A percentile compares a stretch with the other conserved stretches of the same genome.
phyloP scores from a whole-genome alignment of 441 rosid species.

The Francoa sonchifolia region DNA sequence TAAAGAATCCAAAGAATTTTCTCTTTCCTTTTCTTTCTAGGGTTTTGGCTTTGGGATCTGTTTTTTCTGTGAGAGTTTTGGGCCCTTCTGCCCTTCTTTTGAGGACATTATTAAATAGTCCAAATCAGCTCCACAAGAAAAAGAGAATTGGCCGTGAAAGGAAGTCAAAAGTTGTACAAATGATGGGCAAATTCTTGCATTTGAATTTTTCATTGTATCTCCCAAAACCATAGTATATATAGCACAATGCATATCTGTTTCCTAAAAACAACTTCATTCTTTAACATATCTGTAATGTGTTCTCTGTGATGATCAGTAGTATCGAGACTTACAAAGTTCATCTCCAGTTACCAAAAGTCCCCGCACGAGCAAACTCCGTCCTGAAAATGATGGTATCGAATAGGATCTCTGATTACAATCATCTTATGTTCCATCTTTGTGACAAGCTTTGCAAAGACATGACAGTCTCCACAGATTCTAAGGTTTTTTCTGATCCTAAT shows the following conservation, averaged over 20 bases:
- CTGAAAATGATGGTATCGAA: conserved; percentile 49
- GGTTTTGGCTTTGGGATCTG: conserved; percentile 5
- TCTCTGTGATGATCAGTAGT: too few species aligned
- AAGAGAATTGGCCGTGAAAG: conserved; percentile 2
- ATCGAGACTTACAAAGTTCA: too few species aligned
- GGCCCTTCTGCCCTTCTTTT: conserved; percentile 32
- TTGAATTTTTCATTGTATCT: too few species aligned
- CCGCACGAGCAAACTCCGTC: conserved; percentile 50
- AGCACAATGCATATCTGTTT: too few species aligned
- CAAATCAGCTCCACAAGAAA: not conserved
- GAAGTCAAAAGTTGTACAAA: too few species aligned
- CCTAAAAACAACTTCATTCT: too few species aligned
- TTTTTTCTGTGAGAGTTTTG: not conserved
- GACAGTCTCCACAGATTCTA: conserved; percentile 51
- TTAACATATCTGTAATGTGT: too few species aligned
- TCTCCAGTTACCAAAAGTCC: conserved; percentile 29
- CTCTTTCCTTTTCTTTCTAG: too few species aligned
- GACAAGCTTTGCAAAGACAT: conserved; percentile 33
- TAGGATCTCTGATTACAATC: conserved; percentile 46
- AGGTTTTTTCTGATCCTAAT: conserved; percentile 48
- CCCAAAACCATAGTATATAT: too few species aligned
- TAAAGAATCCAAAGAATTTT: conserved; percentile 8
- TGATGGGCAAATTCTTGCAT: too few species aligned
- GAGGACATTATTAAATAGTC: conserved; percentile 11
- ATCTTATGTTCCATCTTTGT: conserved; percentile 28